Evolutionary conservation across 495 filamentous ascomycete genomes (phyloP).

Genomic region (Xylaria grammica): DNA sequence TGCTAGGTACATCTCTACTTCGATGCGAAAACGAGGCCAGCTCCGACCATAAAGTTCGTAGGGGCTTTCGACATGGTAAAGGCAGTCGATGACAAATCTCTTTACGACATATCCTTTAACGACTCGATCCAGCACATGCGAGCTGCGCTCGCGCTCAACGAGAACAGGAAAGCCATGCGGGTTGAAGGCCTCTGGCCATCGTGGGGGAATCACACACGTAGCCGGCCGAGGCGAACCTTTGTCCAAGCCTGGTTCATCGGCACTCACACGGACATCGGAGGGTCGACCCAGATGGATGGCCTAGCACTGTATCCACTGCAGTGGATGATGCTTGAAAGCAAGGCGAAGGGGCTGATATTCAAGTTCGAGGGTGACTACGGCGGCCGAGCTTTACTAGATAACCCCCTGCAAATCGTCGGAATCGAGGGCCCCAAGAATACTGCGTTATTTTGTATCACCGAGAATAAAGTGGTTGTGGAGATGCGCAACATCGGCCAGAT

Average conservation of each 20-base stretch:
- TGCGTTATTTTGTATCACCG: too few species aligned
- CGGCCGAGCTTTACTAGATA: too few species aligned
- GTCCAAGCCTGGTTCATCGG: not conserved
- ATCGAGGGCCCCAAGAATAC: too few species aligned
- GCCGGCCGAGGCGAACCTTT: not conserved
- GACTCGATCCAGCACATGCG: constrained; percentile 1
- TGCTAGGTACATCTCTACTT: not conserved
- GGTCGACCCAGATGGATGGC: not conserved
- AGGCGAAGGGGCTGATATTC: not conserved
- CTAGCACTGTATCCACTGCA: not conserved
- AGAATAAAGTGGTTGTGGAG: too few species aligned
- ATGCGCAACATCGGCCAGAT: too few species aligned
- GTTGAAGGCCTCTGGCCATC: not conserved
- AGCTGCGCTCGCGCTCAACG: not conserved
- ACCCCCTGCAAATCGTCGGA: too few species aligned
- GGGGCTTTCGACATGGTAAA: not conserved
- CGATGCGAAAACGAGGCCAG: not conserved
- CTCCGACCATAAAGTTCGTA: not conserved
- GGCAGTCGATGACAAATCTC: not conserved
- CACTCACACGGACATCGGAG: not conserved
- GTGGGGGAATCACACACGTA: not conserved
- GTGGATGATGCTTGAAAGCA: not conserved
- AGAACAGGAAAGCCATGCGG: not conserved
- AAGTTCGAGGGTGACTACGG: not conserved
- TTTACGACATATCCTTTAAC: not conserved